Conservation (phyloP, 208 protist genomes). For the Trypanosoma scelopori region DNA sequence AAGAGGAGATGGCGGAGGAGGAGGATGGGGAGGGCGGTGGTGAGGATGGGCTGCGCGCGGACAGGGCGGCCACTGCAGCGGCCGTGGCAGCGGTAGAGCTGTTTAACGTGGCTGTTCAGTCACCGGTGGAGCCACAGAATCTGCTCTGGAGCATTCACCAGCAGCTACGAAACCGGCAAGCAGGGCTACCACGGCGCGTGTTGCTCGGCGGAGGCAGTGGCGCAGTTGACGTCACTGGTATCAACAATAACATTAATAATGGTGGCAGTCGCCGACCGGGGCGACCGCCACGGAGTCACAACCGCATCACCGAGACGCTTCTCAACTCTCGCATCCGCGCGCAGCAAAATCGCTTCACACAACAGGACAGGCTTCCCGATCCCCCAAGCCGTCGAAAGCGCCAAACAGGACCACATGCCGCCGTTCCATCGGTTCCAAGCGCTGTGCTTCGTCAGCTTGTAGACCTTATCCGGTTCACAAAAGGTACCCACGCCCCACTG, state of each 20-base stretch:
- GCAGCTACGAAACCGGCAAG: background rate
- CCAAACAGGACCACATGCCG: background rate
- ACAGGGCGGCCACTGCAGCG: conserved; percentile 17
- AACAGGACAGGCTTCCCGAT: conserved; percentile 2
- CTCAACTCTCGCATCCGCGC: conserved; percentile 14
- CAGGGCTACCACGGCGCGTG: background rate
- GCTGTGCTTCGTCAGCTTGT: conserved; percentile 17
- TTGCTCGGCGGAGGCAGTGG: background rate
- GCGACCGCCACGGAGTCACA: conserved; percentile 10
- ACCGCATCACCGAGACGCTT: conserved; percentile 12
- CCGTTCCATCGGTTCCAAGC: conserved; percentile 8
- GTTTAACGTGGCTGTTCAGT: background rate
- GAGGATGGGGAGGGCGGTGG: background rate
- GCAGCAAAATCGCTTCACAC: conserved; percentile 14
- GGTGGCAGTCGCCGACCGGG: conserved; percentile 2
- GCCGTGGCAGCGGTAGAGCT: conserved; percentile 3
- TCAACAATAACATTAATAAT: background rate
- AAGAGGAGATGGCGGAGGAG: background rate
- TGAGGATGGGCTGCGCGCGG: background rate
- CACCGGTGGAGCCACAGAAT: conserved; percentile 1
- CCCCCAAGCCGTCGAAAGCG: conserved; percentile 18
- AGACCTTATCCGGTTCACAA: conserved; percentile 22
- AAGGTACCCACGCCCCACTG: background rate
- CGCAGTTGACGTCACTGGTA: background rate
- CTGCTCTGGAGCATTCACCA: background rate